Base-by-base conservation (phyloP, 2,329 filamentous ascomycete genomes). In the Cordyceps farinosa region DNA sequence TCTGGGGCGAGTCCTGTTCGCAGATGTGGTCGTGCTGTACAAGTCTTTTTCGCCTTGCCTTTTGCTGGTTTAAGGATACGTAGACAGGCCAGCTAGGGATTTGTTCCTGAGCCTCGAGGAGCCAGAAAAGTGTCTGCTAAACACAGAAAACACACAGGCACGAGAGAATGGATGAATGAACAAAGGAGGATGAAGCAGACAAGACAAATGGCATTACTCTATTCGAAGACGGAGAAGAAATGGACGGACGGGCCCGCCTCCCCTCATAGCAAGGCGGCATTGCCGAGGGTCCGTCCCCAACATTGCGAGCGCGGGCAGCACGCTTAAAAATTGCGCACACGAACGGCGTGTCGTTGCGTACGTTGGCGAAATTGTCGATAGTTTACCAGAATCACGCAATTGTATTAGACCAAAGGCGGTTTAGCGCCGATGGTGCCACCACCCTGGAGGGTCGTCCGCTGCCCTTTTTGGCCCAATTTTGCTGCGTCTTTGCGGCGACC, bases 311-410 rank as follows among this genome's bases (percentile, higher is more conserved):
- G 65, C 68, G n/a, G 42, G 42, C 52, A 40, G 11, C 8, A 42
- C 34, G 15, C 17, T 22, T 8, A 17, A 32, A 22, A 45, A 53
- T 61, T 36, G 47, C 68, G 70, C 67, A 67, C 65, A 64, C 67
- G 65, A 63, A 62, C 54, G 66, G 55, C 48, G 47, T 47, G 36
- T 51, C 22, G 57, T 51, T 51, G 27, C 66, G 62, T 52, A 40
- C 5, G 15, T 1, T 38, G 27, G 56, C 50, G 51, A 69, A 74
- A 73, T 76, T 75, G 73, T 74, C 71, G 74, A 76, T 75, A 70
- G 63, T 67, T 70, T 65, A 67, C 71, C 59, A 67, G 70, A 76
- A 77, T 77, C 75, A 77, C 75, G 75, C 75, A 77, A 77, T 77
- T 73, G 66, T 54, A 50, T 70, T 72, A 72, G 65, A 52, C 74